These are phyloP conservation scores for Pholiota molesta DNA, from an alignment of 768 basidiomycete genomes.

Conservation along the genomic window DNA sequence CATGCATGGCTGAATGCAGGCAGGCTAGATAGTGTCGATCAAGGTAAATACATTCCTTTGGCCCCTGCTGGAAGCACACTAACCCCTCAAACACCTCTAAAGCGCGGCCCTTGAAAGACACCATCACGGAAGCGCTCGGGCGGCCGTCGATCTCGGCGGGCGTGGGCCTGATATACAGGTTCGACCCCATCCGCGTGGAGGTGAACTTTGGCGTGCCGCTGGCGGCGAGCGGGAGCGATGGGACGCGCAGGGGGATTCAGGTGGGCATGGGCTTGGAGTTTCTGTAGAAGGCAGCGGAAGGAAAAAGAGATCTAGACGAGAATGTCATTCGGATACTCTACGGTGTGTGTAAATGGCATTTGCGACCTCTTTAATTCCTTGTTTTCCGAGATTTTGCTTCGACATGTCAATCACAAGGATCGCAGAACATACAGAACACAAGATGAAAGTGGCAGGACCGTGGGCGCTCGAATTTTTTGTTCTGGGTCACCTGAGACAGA, in stretches of 20 bases:
- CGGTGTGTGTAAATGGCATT: background rate
- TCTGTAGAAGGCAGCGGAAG: slow-evolving; percentile 40
- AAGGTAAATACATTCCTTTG: slow-evolving; percentile 43
- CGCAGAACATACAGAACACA: background rate
- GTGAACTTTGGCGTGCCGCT: slow-evolving; percentile 88
- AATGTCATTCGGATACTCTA: background rate
- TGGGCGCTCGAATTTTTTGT: background rate
- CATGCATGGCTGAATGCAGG: slow-evolving; percentile 87
- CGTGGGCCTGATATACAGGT: slow-evolving; percentile 79
- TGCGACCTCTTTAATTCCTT: background rate
- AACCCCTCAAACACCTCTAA: slow-evolving; percentile 1
- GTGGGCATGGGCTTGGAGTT: slow-evolving; percentile 84
- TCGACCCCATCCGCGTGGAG: slow-evolving; percentile 85
- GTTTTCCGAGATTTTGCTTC: background rate
- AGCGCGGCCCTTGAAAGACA: slow-evolving; percentile 32
- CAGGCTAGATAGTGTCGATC: slow-evolving; percentile 62
- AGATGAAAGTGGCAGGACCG: too few relatives aligned
- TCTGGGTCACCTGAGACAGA: background rate
- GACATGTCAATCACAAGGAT: background rate
- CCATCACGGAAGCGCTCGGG: slow-evolving; percentile 11
- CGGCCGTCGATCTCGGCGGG: slow-evolving; percentile 78
- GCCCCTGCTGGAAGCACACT: background rate
- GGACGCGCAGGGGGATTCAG: slow-evolving; percentile 69
- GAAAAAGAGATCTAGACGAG: background rate
- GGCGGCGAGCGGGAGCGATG: slow-evolving; percentile 67